Evolutionary conservation across 2,329 filamentous ascomycete genomes (phyloP), one percentile per base, ranked within the genome.

Genomic region (Amylocarpus encephaloides): DNA sequence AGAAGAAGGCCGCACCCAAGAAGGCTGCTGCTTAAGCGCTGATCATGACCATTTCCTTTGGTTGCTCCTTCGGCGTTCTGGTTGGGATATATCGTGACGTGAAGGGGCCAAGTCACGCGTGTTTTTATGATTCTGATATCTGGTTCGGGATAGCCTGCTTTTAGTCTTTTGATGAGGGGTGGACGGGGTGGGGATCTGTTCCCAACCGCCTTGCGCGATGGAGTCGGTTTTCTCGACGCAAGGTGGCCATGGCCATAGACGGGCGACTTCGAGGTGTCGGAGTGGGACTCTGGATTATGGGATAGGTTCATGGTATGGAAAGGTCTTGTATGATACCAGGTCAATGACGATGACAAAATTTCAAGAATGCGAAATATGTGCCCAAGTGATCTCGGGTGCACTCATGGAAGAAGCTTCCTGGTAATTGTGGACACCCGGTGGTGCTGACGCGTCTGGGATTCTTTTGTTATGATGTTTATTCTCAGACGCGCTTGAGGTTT

Each of bases 51-150:
- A 40, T 54, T 46, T 34, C 51, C 46, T 59, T 57, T 40, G 53
- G 51, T 51, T 57, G 49, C 58, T 53, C 34, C 56, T 60, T 59
- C 26, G 57, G 59, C 55, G 56, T 59, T 61, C 43, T 43, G 55
- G 46, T 33, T 43, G 40, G 49, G 48, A 48, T 48, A 50, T 50
- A 54, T 50, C 44, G 55, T 46, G 52, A 52, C 49, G 51, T 53
- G 52, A 53, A 47, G 45, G 46, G 45, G 38, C 10, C 19, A 46
- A 18, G 46, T 51, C 52, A 52, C 48, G 51, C 51, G 44, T 49
- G 46, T 19, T 51, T 51, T 52, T 50, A 51, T 35, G 52, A 51
- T 49, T 48, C 38, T 54, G 39, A 39, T 39, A 12, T 49, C 46
- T 39, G 38, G 19, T 49, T 43, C 18, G 33, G 46, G 50, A 46